Conservation (phyloP, 805 yeast species). For the Saturnispora sekii region DNA sequence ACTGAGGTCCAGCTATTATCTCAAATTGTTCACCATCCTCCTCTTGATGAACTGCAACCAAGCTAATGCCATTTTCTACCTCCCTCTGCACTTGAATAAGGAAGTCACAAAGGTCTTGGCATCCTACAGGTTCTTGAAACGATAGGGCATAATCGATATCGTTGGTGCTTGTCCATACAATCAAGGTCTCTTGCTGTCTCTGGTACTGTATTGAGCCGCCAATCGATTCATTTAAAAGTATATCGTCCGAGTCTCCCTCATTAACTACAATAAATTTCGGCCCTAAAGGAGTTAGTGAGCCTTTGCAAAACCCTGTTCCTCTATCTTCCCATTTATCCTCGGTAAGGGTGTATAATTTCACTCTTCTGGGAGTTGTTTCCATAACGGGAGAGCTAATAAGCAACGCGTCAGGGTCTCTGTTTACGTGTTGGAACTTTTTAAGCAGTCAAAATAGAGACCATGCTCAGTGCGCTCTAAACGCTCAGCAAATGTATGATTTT, state of each 20-base stretch:
- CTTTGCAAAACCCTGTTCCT: conserved; percentile 87
- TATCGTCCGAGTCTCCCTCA: conserved; percentile 51
- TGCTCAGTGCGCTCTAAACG: no score
- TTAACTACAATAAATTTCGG: conserved; percentile 66
- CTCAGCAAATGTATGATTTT: no score
- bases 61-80: conserved; percentile 53
- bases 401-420: neutral
- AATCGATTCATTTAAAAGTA: conserved; percentile 55
- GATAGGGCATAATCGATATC: conserved; percentile 77
- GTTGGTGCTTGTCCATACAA: conserved; percentile 81
- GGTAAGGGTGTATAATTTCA: conserved; percentile 77
- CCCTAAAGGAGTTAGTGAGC: conserved; percentile 39
- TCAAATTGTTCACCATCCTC: conserved; percentile 53
- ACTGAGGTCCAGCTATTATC: conserved; percentile 69
- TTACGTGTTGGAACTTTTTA: neutral
- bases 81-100: conserved; percentile 54
- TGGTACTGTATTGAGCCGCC: conserved; percentile 77
- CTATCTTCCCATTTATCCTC: conserved; percentile 84
- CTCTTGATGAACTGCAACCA: conserved; percentile 53
- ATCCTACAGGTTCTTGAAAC: conserved; percentile 87
- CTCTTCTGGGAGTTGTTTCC: conserved; percentile 41
- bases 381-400: conserved; percentile 23
- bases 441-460: neutral
- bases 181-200: conserved; percentile 86
- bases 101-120: conserved; percentile 75